These are phyloP conservation scores for Posidonia australis DNA, from an alignment of 106 monocot species.

Conservation along the genomic window DNA sequence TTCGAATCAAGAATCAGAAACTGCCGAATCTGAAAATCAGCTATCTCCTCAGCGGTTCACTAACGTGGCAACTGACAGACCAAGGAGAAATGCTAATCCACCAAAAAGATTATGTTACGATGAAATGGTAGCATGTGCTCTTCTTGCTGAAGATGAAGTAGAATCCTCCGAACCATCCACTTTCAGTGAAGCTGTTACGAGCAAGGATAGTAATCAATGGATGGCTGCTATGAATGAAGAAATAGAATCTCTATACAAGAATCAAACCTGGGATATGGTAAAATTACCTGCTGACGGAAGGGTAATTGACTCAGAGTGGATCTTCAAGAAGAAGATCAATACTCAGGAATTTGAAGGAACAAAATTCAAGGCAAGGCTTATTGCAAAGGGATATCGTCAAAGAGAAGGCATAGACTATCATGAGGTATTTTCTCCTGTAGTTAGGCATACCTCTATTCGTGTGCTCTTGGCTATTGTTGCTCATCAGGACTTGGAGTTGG, in stretches of 20 bases:
- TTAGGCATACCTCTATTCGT: neutral
- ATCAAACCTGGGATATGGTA: slow-evolving; percentile 4
- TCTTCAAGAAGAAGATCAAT: slow-evolving; percentile 3
- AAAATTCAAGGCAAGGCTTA: neutral
- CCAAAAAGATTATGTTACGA: too few relatives aligned
- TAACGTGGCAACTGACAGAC: too few relatives aligned
- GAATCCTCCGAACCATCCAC: neutral
- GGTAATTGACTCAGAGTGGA: neutral
- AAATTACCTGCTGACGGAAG: neutral
- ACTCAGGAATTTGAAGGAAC: too few relatives aligned
- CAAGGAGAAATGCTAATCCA: too few relatives aligned
- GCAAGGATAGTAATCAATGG: neutral
- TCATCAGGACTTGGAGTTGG: neutral
- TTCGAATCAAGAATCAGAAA: too few relatives aligned
- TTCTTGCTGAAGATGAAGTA: neutral
- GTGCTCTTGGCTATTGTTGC: neutral
- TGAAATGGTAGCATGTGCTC: neutral
- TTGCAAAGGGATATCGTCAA: slow-evolving; percentile 5
- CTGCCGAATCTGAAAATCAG: too few relatives aligned
- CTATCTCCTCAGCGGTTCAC: too few relatives aligned
- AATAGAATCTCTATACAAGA: slow-evolving; percentile 4
- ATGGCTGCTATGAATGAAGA: neutral
- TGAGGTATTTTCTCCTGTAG: slow-evolving; percentile 3
- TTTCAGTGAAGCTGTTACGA: neutral
- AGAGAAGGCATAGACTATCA: slow-evolving; percentile 3